Conservation (phyloP, 768 basidiomycete genomes). For the Imleria badia region DNA sequence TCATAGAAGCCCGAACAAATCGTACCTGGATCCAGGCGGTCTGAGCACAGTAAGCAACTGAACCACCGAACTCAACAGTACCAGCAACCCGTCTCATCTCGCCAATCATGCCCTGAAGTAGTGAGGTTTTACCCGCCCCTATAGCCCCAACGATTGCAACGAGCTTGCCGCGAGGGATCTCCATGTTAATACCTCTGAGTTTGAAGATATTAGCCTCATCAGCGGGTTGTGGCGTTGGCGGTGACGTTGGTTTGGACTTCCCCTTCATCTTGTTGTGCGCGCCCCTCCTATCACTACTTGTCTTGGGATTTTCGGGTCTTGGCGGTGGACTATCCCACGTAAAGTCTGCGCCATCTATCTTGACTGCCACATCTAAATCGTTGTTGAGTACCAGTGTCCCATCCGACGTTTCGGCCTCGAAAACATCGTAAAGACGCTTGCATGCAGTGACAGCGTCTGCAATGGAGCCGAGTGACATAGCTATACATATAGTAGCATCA, state of each 20-base stretch:
- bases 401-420: slow-evolving; percentile 76
- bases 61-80: slow-evolving; percentile 68
- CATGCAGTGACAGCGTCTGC: slow-evolving; percentile 83
- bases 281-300: not conserved
- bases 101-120: slow-evolving; percentile 74
- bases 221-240: slow-evolving; percentile 32
- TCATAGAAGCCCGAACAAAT: not conserved
- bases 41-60: slow-evolving; percentile 82
- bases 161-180: slow-evolving; percentile 73
- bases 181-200: slow-evolving; percentile 60
- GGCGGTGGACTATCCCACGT: slow-evolving; percentile 83
- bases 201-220: slow-evolving; percentile 53
- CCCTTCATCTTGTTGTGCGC: slow-evolving; percentile 8
- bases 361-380: slow-evolving; percentile 60
- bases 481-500: slow-evolving; percentile 33
- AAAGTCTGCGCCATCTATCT: slow-evolving; percentile 69
- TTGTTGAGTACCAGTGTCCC: slow-evolving; percentile 57
- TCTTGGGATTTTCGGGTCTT: slow-evolving; percentile 37
- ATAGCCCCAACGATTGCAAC: slow-evolving; percentile 83
- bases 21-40: slow-evolving; percentile 84
- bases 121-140: slow-evolving; percentile 54
- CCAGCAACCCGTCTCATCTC: slow-evolving; percentile 80
- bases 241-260: slow-evolving; percentile 16
- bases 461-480: slow-evolving; percentile 70
- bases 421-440: slow-evolving; percentile 74